phyloP scores from a whole-genome alignment of 352 stramenopile genomes.

The Globisporangium cederbergense region DNA sequence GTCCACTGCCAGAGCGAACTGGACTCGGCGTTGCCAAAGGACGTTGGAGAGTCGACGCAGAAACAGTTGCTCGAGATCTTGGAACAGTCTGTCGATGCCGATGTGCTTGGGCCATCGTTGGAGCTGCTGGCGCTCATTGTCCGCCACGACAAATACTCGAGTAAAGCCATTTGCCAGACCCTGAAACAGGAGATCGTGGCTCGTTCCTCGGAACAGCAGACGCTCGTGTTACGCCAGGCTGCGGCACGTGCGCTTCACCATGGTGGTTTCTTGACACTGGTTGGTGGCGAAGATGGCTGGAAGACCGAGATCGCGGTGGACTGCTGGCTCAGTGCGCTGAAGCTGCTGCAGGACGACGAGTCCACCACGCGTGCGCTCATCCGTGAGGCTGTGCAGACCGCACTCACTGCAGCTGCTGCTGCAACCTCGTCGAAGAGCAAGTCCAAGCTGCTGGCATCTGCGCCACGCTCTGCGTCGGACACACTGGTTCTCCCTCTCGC shows the following conservation, averaged over 20 bases:
- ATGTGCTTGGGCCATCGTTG: conserved; percentile 52
- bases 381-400: conserved; percentile 30
- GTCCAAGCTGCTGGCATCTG: no score
- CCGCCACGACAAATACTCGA: conserved; percentile 8
- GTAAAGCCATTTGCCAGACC: conserved; percentile 1
- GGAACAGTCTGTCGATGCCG: conserved; percentile 38
- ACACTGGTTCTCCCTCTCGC: conserved; percentile 51
- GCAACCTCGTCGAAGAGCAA: conserved; percentile 3
- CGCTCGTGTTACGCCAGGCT: conserved; percentile 54
- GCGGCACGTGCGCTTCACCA: conserved; percentile 48
- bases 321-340: conserved; percentile 56
- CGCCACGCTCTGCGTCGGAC: conserved; percentile 32
- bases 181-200: conserved; percentile 46
- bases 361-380: conserved; percentile 28
- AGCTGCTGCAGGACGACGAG: conserved; percentile 72
- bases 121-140: conserved; percentile 53
- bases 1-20: conserved; percentile 32
- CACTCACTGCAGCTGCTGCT: conserved; percentile 18
- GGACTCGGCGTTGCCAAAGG: conserved; percentile 12
- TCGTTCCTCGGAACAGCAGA: conserved; percentile 46
- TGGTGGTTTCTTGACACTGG: conserved; percentile 36
- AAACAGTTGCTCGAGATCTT: conserved; percentile 26
- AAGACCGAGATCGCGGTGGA: conserved; percentile 32
- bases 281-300: conserved; percentile 2
- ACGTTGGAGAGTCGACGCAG: conserved; percentile 21